A percentile compares a stretch with the other conserved stretches of the same genome.
Conservation (phyloP, 2,329 filamentous ascomycete genomes). For the Hypoxylon sp. region DNA sequence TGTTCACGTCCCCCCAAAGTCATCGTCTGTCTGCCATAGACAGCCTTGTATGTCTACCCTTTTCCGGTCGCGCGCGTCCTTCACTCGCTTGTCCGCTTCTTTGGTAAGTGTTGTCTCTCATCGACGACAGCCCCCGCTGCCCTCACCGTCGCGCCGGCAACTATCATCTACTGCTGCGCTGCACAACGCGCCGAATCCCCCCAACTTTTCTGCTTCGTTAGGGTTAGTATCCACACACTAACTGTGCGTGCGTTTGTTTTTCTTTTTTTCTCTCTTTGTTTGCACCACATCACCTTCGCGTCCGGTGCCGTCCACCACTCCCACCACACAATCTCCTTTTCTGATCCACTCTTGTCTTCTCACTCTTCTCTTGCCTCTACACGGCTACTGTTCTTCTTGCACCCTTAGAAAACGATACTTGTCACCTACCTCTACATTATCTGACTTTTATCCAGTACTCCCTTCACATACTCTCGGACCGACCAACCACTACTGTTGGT, state of each 20-base stretch:
- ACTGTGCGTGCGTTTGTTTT: too few species aligned
- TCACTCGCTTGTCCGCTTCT: constrained; percentile 33
- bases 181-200: not conserved
- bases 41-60: constrained; percentile 52
- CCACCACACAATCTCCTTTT: not conserved
- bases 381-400: not conserved
- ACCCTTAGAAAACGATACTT: not conserved
- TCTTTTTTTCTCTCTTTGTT: too few species aligned
- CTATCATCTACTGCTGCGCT: not conserved
- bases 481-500: not conserved
- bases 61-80: constrained; percentile 44
- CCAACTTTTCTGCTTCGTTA: too few species aligned
- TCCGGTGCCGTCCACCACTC: not conserved
- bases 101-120: constrained; percentile 36
- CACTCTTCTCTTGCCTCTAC: not conserved
- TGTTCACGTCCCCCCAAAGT: constrained; percentile 30
- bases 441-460: not conserved
- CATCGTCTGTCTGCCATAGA: constrained; percentile 40
- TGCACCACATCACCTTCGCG: not conserved
- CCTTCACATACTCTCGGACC: not conserved
- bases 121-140: not conserved
- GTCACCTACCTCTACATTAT: not conserved
- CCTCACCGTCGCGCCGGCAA: not conserved
- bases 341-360: not conserved
- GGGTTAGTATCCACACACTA: too few species aligned